phyloP scores from a whole-genome alignment of 2,329 filamentous ascomycete species.

The Clarireedia hainanense region DNA sequence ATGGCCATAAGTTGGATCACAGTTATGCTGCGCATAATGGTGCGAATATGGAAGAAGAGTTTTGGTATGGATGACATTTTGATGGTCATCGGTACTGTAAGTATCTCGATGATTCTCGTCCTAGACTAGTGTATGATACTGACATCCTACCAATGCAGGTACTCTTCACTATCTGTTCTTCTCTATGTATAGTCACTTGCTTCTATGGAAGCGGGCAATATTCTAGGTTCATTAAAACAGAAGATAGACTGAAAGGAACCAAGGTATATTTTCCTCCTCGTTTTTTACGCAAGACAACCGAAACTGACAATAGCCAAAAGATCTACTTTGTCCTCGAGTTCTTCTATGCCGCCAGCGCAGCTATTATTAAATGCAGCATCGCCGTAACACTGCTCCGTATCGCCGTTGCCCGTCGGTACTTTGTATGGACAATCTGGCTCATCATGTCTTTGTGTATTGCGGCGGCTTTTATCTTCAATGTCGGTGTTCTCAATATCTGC shows the following conservation, averaged over 20 bases:
- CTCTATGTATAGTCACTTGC: slow-evolving; percentile 23
- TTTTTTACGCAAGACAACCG: background rate
- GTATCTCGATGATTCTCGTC: background rate
- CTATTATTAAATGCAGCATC: slow-evolving; percentile 27
- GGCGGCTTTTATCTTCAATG: slow-evolving; percentile 25
- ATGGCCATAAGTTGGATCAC: slow-evolving; percentile 21
- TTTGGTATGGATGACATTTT: slow-evolving; percentile 24
- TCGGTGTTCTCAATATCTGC: slow-evolving; percentile 27
- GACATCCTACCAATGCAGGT: background rate
- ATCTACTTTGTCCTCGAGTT: slow-evolving; percentile 33
- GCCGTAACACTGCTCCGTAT: slow-evolving; percentile 28
- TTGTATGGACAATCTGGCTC: slow-evolving; percentile 23
- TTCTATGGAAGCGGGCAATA: slow-evolving; percentile 26
- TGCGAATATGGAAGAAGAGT: slow-evolving; percentile 23
- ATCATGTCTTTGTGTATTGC: slow-evolving; percentile 20
- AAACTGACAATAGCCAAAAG: slow-evolving; percentile 17
- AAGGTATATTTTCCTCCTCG: slow-evolving; percentile 14
- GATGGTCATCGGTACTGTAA: slow-evolving; percentile 25
- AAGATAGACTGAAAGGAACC: slow-evolving; percentile 17
- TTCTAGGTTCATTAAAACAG: slow-evolving; percentile 10
- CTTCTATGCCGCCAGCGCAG: slow-evolving; percentile 30
- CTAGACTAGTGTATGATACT: background rate
- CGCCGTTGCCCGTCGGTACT: slow-evolving; percentile 25
- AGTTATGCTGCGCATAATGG: slow-evolving; percentile 17
- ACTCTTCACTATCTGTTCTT: background rate